Evolutionary conservation across 768 basidiomycete genomes (phyloP).

Genomic region (Porpolomopsis calyptriformis): DNA sequence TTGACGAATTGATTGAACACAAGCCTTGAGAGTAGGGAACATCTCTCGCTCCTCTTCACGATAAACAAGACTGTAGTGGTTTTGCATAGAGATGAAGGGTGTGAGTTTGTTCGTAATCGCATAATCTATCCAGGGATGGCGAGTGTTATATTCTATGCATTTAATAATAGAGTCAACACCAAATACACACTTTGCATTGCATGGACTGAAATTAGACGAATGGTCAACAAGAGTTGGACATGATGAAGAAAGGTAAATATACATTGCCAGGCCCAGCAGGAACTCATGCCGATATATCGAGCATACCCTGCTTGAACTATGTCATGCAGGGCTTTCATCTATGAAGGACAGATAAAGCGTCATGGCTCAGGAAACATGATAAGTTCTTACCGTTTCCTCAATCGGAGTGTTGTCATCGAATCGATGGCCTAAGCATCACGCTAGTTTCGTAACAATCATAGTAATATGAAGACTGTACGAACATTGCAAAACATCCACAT

Average conservation of each 20-base stretch:
- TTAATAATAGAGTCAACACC: not conserved
- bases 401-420: conserved; percentile 33
- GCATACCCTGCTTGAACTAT: conserved; percentile 36
- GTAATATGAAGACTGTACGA: conserved; percentile 7
- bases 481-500: conserved; percentile 51
- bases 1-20: no score
- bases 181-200: conserved; percentile 11
- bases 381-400: conserved; percentile 21
- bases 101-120: conserved; percentile 34
- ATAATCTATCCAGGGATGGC: conserved; percentile 22
- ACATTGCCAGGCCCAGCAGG: conserved; percentile 26
- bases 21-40: conserved; percentile 33
- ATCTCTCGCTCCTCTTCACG: conserved; percentile 54
- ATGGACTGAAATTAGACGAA: conserved; percentile 7
- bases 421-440: conserved; percentile 20
- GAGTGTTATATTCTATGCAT: not conserved
- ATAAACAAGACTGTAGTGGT: conserved; percentile 45
- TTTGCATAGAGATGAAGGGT: conserved; percentile 57
- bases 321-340: conserved; percentile 41
- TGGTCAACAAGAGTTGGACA: not conserved
- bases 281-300: conserved; percentile 32
- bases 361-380: not conserved
- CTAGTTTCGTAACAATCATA: not conserved
- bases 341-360: not conserved
- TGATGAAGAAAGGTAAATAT: not conserved